A percentile compares a stretch with the other conserved stretches of the same genome.
These are phyloP conservation scores for Alternaria atra DNA, from an alignment of 2,329 filamentous ascomycete genomes.

Conservation along the genomic window DNA sequence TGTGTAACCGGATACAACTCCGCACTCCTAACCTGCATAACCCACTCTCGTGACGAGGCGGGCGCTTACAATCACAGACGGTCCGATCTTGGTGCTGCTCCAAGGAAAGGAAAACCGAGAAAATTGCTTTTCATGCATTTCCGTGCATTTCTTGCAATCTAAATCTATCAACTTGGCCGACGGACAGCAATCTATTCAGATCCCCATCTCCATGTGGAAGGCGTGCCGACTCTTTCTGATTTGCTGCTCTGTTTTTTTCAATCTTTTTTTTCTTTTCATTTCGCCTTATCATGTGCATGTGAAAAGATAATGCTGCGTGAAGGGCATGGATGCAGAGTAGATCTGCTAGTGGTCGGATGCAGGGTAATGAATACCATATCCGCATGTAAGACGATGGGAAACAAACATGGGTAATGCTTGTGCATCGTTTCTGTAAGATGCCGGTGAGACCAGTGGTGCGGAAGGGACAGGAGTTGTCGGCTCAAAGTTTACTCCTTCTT, in stretches of 20 bases:
- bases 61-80: conserved; percentile 5
- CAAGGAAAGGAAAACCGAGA: not conserved
- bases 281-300: not conserved
- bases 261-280: not conserved
- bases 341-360: not conserved
- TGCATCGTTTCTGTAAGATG: not conserved
- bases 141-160: conserved; percentile 5
- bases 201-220: not conserved
- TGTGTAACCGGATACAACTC: conserved; percentile 6
- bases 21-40: conserved; percentile 2
- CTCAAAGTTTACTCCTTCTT: not conserved
- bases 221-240: not conserved
- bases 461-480: not conserved
- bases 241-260: not conserved
- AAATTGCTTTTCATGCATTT: conserved; percentile 1
- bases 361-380: not conserved
- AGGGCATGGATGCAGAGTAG: not conserved
- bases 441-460: not conserved
- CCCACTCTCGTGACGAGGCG: not conserved
- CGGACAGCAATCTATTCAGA: not conserved
- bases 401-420: not conserved
- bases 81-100: not conserved
- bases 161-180: conserved; percentile 4
- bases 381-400: not conserved
- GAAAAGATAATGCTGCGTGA: not conserved